Percentiles rank a stretch among this genome's conserved stretches.
phyloP scores from a whole-genome alignment of 2,329 filamentous ascomycete genomes.

The Thielaviopsis populi region DNA sequence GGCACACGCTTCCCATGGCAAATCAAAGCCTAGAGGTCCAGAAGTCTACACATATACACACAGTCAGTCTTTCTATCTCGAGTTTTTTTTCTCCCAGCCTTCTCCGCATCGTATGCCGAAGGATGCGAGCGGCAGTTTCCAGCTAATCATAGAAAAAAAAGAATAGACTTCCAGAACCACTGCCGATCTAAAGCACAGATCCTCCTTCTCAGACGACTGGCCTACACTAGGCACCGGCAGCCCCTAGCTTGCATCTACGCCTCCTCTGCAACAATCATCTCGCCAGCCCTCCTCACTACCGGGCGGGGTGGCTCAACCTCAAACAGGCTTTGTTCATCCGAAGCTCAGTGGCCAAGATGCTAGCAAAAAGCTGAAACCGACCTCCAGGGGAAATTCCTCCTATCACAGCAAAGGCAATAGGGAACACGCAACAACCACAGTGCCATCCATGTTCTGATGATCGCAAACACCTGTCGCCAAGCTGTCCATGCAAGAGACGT shows the following conservation, averaged over 20 bases:
- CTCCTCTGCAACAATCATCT: background rate
- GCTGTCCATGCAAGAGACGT: background rate
- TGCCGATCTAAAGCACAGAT: background rate
- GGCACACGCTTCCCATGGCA: too few species aligned
- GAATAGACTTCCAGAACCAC: background rate
- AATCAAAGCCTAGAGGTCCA: too few species aligned
- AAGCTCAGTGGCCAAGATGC: conserved; percentile 1
- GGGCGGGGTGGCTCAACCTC: background rate
- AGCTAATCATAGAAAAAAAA: background rate
- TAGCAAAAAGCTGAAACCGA: background rate
- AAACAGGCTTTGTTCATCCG: background rate
- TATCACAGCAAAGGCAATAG: background rate
- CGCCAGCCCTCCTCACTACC: background rate
- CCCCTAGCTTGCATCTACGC: background rate
- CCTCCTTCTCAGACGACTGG: background rate
- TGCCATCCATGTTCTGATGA: background rate
- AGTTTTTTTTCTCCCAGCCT: too few species aligned
- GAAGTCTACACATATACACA: background rate
- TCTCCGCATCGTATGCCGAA: too few species aligned
- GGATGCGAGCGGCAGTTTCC: background rate
- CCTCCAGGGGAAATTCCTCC: conserved; percentile 1
- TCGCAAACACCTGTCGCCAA: background rate
- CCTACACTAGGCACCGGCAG: background rate
- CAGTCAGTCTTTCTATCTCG: background rate
- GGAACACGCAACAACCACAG: background rate